Base-by-base conservation (phyloP, 23 red algal genomes). In the Gracilariopsis chorda region DNA sequence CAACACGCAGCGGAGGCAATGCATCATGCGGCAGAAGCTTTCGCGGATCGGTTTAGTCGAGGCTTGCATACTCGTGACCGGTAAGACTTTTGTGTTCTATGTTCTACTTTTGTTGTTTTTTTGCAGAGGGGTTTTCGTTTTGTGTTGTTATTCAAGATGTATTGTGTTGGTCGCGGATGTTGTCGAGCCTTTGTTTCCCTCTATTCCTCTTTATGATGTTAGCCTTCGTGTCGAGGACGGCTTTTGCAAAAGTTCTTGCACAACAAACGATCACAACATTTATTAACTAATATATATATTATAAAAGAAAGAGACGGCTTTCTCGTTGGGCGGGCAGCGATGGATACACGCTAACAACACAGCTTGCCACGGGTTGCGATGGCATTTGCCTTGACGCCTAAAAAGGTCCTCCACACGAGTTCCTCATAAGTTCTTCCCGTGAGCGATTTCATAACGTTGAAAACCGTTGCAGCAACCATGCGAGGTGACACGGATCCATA, bases 401-500 rank as follows among this genome's bases (percentile, higher is more conserved):
- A 19, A 48, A 61, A 82, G 48, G 57, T 76, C 88, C 88, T 82
- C 88, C 88, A 92, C n/a, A 92, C 88, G 27, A 92, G 19, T 53
- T 92, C 88, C 28, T 75, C 28, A 45, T 67, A 88, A 7, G 84
- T 88, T 11, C 52, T 56, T 25, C 84, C 84, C n/a, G 23, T 34
- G 17, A 55, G 27, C 1, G 9, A 2, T 13, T 48, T 28, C 20
- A 88, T 34, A 24, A 88, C 64, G 13, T 42, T 40, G 12, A 61
- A 37, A 7, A 68, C 48, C 6, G 25, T 12, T 12, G 25, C 34
- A 13, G 84, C 84, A 30, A 88, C 84, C 60, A 71, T 41, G 39
- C 56, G 58, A 33, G 29, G 23, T 29, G 57, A 69, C 24, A 88
- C 29, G 39, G 64, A 62, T 23, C 84, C 84, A 43, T 77, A 71